Evolutionary conservation across 345 rosid species (phyloP).

Genomic region (Cochlearia excelsa): DNA sequence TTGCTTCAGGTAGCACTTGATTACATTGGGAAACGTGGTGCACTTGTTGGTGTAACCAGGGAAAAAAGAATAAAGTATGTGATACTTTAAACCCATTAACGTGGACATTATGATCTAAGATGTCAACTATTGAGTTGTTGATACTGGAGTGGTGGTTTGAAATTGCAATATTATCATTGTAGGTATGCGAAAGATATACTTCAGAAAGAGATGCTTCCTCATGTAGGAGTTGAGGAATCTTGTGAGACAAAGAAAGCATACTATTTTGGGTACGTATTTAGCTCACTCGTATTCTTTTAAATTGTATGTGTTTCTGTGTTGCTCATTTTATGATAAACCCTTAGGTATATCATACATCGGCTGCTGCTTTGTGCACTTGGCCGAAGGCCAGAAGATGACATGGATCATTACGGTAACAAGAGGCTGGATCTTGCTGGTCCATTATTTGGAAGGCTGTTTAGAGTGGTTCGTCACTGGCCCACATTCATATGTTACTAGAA

Average conservation of each 20-base stretch:
- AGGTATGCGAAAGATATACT: slow-evolving; percentile 98
- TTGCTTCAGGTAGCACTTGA: slow-evolving; percentile 86
- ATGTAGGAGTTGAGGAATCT: slow-evolving; percentile 84
- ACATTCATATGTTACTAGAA: background rate
- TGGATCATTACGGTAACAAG: slow-evolving; percentile 98
- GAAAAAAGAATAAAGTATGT: slow-evolving; percentile 94
- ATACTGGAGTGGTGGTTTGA: slow-evolving; percentile 30
- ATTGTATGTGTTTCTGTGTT: slow-evolving; percentile 10
- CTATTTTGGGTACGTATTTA: slow-evolving; percentile 74
- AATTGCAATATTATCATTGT: slow-evolving; percentile 33
- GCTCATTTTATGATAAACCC: slow-evolving; percentile 18
- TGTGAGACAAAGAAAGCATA: slow-evolving; percentile 98
- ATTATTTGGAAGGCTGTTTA: slow-evolving; percentile 88
- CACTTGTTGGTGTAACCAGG: slow-evolving; percentile 89
- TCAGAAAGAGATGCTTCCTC: slow-evolving; percentile 99
- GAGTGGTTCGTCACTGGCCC: slow-evolving; percentile 63
- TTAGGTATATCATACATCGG: slow-evolving; percentile 87
- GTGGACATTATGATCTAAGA: slow-evolving; percentile 19
- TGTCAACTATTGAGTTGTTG: slow-evolving; percentile 28
- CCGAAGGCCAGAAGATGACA: slow-evolving; percentile 93
- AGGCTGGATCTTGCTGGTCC: slow-evolving; percentile 99
- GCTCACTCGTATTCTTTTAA: slow-evolving; percentile 15
- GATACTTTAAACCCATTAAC: slow-evolving; percentile 24
- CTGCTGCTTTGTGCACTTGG: slow-evolving; percentile 91
- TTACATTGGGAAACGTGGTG: slow-evolving; percentile 96